phyloP scores from a whole-genome alignment of 805 yeast species.

The Millerozyma acaciae region DNA sequence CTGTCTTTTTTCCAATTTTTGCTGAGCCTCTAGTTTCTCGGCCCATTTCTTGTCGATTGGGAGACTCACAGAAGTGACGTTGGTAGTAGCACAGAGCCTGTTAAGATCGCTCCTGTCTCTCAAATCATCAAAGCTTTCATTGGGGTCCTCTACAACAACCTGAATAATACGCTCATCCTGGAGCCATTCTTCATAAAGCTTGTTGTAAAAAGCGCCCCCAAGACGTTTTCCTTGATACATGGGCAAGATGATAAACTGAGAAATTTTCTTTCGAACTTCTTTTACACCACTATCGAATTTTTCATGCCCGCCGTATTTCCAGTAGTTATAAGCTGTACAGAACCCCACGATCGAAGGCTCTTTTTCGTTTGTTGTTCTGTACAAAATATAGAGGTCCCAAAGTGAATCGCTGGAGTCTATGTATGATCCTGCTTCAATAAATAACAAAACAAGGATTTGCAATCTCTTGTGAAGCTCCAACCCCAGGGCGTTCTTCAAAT shows the following conservation, averaged over 20 bases:
- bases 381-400: constrained; percentile 75
- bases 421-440: constrained; percentile 91
- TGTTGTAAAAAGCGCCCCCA: constrained; percentile 64
- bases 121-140: constrained; percentile 85
- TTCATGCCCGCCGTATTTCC: constrained; percentile 60
- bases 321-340: constrained; percentile 78
- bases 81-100: constrained; percentile 15
- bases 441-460: constrained; percentile 75
- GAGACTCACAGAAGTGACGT: constrained; percentile 17
- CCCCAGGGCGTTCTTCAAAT: constrained; percentile 39
- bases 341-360: constrained; percentile 65
- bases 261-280: constrained; percentile 64
- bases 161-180: constrained; percentile 53
- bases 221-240: constrained; percentile 72
- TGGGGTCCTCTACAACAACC: constrained; percentile 91
- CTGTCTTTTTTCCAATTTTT: constrained; percentile 75
- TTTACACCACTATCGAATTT: constrained; percentile 44
- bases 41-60: constrained; percentile 34
- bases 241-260: constrained; percentile 84
- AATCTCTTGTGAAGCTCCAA: constrained; percentile 60
- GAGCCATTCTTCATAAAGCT: constrained; percentile 54
- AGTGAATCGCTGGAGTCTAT: constrained; percentile 71
- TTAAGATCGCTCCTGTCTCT: constrained; percentile 76
- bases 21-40: constrained; percentile 29
- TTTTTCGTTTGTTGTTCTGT: constrained; percentile 16